A percentile compares a stretch with the other conserved stretches of the same genome.
These are phyloP conservation scores for Pouteria campechiana DNA, from an alignment of 179 eudicot genomes.

Conservation along the genomic window DNA sequence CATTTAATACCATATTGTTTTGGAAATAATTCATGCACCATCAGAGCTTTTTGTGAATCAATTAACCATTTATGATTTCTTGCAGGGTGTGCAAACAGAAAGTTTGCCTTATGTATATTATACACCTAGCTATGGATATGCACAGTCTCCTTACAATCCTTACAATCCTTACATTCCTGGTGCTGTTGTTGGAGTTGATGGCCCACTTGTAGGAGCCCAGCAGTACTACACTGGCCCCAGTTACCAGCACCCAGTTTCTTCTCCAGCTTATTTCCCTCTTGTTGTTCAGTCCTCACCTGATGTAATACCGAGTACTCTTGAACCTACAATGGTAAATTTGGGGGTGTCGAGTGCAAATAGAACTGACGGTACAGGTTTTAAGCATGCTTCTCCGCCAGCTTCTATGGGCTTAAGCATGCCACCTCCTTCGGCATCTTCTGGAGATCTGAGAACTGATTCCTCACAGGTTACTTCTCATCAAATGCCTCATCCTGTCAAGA, in stretches of 20 bases:
- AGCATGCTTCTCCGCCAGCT: slow-evolving; percentile 28
- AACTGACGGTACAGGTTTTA: slow-evolving; percentile 26
- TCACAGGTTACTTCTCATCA: slow-evolving; percentile 26
- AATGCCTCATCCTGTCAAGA: slow-evolving; percentile 21
- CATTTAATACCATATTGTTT: background rate
- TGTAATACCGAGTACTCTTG: slow-evolving; percentile 26
- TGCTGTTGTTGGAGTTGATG: slow-evolving; percentile 80
- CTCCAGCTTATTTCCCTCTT: slow-evolving; percentile 53
- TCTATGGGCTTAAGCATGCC: slow-evolving; percentile 24
- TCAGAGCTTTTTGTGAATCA: background rate
- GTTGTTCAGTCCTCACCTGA: slow-evolving; percentile 52
- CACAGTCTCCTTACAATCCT: slow-evolving; percentile 74
- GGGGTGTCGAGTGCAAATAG: slow-evolving; percentile 29
- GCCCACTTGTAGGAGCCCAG: slow-evolving; percentile 47
- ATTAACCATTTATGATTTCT: too few relatives aligned
- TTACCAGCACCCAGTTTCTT: slow-evolving; percentile 46
- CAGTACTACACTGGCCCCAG: slow-evolving; percentile 61
- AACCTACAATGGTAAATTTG: slow-evolving; percentile 24
- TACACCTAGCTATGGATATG: slow-evolving; percentile 75
- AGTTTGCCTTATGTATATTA: slow-evolving; percentile 68
- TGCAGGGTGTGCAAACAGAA: slow-evolving; percentile 77
- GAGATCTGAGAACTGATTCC: slow-evolving; percentile 41
- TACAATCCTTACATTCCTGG: slow-evolving; percentile 99
- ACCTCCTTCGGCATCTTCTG: too few relatives aligned
- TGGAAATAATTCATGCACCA: too few relatives aligned